Base-by-base conservation (phyloP, 495 filamentous ascomycete species). In the Aspergillus egyptiacus region DNA sequence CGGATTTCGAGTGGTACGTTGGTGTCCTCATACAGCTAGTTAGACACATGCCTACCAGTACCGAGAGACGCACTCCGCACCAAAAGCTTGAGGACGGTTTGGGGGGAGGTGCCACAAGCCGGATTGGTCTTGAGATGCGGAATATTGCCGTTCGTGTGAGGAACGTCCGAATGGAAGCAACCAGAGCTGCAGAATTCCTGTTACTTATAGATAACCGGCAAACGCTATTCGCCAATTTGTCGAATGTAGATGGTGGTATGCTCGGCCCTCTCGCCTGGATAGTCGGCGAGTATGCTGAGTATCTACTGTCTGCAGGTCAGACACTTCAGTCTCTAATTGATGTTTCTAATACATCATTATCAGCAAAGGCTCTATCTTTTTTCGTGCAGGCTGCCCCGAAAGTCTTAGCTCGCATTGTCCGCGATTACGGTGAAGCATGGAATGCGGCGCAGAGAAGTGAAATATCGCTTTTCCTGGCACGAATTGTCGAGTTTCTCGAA, bases 1-100 rank as follows among this genome's bases (percentile, higher is more conserved):
- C 68, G 36, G 93, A 98, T 61, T 97, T 98, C 62, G 93, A 95
- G 52, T 98, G 93, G 93, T 97, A 97, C 69, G 81, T 97, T 40
- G 82, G 86, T 49, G 77, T 91, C 30, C 68, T 98, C 8, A 80
- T 88, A 5, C 85, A 91, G 57, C 74, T 98, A 2, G 77, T 96
- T 24, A 78, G 81, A 35, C 79, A 85, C 48, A 74, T 89, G 25
- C 72, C 82, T 43, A 57, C 61, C 25, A 57, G 55, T 20, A 14
- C 24, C 30, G 50, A 56, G 39, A 54, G 57, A 4, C 28, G 53
- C 11, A 48, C 46, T 15, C 20, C 49, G 14, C 34, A 50, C 28
- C 60, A 59, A 42, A 61, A 56, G 1, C 24, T 37, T 39, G 53
- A 51, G 23, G 48, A 24, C 28, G 35, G 57, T 19, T 20, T 38